Base-by-base conservation (phyloP, 1,284 basidiomycete species). In the Chondrostereum purpureum region DNA sequence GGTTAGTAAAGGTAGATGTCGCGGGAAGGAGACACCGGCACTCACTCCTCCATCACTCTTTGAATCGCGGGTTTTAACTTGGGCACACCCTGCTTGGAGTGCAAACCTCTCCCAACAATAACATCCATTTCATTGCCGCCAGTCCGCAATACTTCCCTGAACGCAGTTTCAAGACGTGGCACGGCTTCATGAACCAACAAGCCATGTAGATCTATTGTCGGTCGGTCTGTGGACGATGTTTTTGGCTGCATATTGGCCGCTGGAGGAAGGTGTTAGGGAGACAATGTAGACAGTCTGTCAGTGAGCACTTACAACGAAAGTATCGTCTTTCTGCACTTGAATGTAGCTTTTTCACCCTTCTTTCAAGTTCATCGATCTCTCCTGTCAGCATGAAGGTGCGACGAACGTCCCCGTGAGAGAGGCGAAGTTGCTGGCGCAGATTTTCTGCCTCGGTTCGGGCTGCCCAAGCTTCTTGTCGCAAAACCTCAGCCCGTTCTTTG, bases 31-130 rank as follows among this genome's bases (percentile, higher is more conserved):
- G n/a, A n/a, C 8, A n/a, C 8, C 8, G n/a, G n/a, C 27, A 8
- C 68, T 46, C 51, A 80, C 79, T 76, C 76, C 44, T 70, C 58
- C 81, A 92, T 80, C 43, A 81, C 66, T 23, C 71, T 68, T 44
- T 77, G 74, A 37, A 93, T 77, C 1, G 83, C 83, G 3, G 81
- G 79, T 56, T 87, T 90, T 56, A 93, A 72, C 48, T 84, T 80
- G 10, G 87, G 79, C 20, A 79, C 69, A 46, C 81, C 77, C 43
- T 76, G 72, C 37, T 70, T 67, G 2, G 83, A 87, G 61, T 92
- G 89, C 18, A 81, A 71, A 1, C 89, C 89, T 54, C 79, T 80
- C 37, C 88, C 88, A 4, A 87, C 84, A 52, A 93, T 89, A 22
- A 92, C 77, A 12, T 75, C 69, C 23, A 94, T 61, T 47, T 76